Conservation (phyloP, 495 filamentous ascomycete species). For the Paragyromitra xinjiangensis region DNA sequence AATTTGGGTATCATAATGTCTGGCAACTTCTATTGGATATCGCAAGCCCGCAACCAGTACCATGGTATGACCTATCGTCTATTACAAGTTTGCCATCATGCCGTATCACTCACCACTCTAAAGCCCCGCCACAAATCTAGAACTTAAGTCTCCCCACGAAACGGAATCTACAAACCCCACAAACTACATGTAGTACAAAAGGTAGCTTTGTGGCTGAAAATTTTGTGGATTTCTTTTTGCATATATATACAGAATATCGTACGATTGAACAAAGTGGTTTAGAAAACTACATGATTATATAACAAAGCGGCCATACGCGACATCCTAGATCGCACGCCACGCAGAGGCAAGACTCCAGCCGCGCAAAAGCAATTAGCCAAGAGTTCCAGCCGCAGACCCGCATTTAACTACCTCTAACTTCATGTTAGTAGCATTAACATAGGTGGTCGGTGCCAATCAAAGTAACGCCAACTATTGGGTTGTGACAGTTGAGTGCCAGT, state of each 20-base stretch:
- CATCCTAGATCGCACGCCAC: background rate
- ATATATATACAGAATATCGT: conserved; percentile 10
- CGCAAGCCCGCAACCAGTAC: background rate
- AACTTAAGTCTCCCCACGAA: background rate
- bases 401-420: background rate
- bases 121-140: background rate
- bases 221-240: background rate
- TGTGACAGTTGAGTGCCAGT: background rate
- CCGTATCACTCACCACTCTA: background rate
- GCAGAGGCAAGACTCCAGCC: background rate
- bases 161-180: background rate
- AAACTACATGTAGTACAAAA: background rate
- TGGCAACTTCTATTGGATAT: background rate
- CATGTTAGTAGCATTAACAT: conserved; percentile 1
- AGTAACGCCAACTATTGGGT: background rate
- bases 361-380: conserved; percentile 8
- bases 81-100: background rate
- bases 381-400: background rate
- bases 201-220: background rate
- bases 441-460: background rate
- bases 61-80: conserved; percentile 9
- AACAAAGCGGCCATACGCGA: background rate
- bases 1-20: background rate
- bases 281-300: background rate
- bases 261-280: background rate